Conservation (phyloP, 176 grass and related monocot species). For the Oryza australiensis region DNA sequence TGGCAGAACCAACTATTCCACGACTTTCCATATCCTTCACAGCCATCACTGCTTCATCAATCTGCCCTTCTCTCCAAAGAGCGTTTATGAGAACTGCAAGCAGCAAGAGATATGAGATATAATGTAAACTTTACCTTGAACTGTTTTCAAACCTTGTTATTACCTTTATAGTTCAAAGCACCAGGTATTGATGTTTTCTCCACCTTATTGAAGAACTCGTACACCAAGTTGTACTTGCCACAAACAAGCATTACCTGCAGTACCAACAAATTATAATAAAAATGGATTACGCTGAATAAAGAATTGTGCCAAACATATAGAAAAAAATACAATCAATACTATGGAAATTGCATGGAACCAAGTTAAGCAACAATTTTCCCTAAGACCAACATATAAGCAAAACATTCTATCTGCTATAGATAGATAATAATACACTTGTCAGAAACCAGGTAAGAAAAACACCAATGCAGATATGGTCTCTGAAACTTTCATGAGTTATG, state of each 20-base stretch:
- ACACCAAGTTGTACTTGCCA: slow-evolving; percentile 92
- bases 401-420: not conserved
- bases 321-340: slow-evolving; percentile 25
- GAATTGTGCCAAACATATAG: slow-evolving; percentile 1
- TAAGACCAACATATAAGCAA: not conserved
- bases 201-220: slow-evolving; percentile 90
- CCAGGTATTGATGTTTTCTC: slow-evolving; percentile 69
- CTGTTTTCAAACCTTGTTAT: slow-evolving; percentile 21
- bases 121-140: not conserved
- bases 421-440: not conserved
- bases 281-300: slow-evolving; percentile 24
- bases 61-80: slow-evolving; percentile 93
- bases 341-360: not conserved
- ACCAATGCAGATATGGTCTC: not conserved
- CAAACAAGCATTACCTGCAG: slow-evolving; percentile 90
- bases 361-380: not conserved
- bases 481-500: not conserved
- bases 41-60: slow-evolving; percentile 73
- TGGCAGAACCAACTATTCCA: slow-evolving; percentile 86
- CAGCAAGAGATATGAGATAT: slow-evolving; percentile 19
- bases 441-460: slow-evolving; percentile 4
- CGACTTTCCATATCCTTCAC: slow-evolving; percentile 92
- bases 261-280: slow-evolving; percentile 34
- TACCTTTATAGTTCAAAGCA: slow-evolving; percentile 93
- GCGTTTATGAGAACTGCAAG: slow-evolving; percentile 85